Evolutionary conservation across 306 rosid genomes (phyloP).

Genomic region (Trifolium pratense): DNA sequence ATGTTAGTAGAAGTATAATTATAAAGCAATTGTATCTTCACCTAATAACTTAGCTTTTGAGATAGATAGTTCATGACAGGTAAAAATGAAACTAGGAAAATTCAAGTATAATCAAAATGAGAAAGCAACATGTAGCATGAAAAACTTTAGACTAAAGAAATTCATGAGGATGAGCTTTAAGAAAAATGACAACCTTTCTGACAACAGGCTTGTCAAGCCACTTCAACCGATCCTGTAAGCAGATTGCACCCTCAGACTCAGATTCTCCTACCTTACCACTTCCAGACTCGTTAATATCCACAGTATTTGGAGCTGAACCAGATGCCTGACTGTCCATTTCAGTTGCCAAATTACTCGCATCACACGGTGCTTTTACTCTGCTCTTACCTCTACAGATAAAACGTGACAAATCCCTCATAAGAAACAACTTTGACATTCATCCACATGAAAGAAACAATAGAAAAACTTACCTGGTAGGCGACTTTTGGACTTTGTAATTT

Average conservation of each 20-base stretch:
- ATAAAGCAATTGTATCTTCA: neutral
- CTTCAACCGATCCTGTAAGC: conserved; percentile 68
- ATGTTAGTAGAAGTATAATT: no score
- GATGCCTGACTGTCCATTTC: conserved; percentile 69
- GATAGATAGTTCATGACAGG: neutral
- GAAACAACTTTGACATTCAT: conserved; percentile 15
- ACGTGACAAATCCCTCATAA: conserved; percentile 32
- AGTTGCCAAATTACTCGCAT: conserved; percentile 58
- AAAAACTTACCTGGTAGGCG: conserved; percentile 65
- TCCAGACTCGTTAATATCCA: conserved; percentile 51
- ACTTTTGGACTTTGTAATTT: conserved; percentile 60
- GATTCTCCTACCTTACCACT: conserved; percentile 61
- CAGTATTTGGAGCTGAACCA: conserved; percentile 58
- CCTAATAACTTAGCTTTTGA: neutral
- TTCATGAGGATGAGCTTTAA: conserved; percentile 19
- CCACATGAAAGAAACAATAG: conserved; percentile 30
- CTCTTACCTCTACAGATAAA: conserved; percentile 67
- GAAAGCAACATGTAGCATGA: neutral
- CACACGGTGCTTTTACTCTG: conserved; percentile 56
- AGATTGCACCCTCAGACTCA: conserved; percentile 58
- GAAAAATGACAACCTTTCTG: conserved; percentile 50
- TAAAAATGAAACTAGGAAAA: conserved; percentile 6
- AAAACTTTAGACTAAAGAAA: conserved; percentile 1
- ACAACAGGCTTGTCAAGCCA: conserved; percentile 63
- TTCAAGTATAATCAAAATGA: neutral